Evolutionary conservation across 768 basidiomycete species (phyloP).

Genomic region (Termitomyces sp.): DNA sequence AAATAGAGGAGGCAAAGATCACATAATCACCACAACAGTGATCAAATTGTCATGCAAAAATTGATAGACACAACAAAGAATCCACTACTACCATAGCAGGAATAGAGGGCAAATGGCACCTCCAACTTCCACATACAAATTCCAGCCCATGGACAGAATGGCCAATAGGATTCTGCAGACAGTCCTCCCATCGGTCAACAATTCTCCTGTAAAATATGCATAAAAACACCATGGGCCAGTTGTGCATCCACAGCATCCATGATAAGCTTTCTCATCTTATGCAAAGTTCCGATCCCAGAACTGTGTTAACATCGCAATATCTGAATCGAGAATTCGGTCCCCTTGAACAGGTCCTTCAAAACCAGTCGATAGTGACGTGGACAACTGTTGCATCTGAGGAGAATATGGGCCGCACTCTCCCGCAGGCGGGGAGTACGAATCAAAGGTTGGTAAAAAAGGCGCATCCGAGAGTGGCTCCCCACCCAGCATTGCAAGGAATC

Average conservation of each 20-base stretch:
- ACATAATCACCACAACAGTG: too few relatives aligned
- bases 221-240: not conserved
- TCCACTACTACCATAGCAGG: too few relatives aligned
- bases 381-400: not conserved
- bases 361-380: not conserved
- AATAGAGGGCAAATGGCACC: too few relatives aligned
- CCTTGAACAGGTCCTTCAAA: not conserved
- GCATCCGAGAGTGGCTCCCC: slow-evolving; percentile 34
- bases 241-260: not conserved
- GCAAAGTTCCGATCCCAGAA: slow-evolving; percentile 15
- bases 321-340: slow-evolving; percentile 9
- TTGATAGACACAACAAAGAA: too few relatives aligned
- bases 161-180: not conserved
- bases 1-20: too few relatives aligned
- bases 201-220: not conserved
- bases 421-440: slow-evolving; percentile 8
- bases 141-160: not conserved
- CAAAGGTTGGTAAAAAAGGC: slow-evolving; percentile 28
- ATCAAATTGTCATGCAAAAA: too few relatives aligned
- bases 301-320: slow-evolving; percentile 13
- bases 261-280: not conserved
- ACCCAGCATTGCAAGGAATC: slow-evolving; percentile 33
- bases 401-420: slow-evolving; percentile 4
- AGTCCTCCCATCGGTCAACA: not conserved
- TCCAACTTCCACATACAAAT: not conserved